A percentile compares a stretch with the other conserved stretches of the same genome.
Conservation (phyloP, 495 filamentous ascomycete genomes). For the Annulohypoxylon bovei region DNA sequence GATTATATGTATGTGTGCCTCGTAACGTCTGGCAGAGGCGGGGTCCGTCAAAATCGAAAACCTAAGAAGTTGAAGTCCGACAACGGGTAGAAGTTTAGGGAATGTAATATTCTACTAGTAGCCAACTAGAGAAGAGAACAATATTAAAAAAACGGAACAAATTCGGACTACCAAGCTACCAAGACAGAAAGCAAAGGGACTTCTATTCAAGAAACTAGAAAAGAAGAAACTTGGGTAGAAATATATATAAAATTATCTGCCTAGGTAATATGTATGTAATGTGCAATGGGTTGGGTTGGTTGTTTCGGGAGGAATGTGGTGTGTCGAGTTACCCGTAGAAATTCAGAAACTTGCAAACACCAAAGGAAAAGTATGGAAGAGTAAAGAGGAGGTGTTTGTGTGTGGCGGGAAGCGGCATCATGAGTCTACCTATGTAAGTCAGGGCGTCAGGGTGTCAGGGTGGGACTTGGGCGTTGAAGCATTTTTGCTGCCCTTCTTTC, state of each 20-base stretch:
- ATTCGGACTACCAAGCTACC: background rate
- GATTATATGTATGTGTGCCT: constrained; percentile 4
- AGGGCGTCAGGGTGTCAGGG: constrained; percentile 20
- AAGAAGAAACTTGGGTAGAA: constrained; percentile 13
- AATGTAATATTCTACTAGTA: constrained; percentile 6
- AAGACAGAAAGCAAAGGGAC: background rate
- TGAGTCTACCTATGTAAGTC: constrained; percentile 26
- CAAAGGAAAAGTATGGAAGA: constrained; percentile 5
- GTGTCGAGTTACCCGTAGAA: constrained; percentile 25
- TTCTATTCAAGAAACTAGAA: constrained; percentile 7
- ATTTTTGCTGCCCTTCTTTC: constrained; percentile 12
- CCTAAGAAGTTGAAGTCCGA: background rate
- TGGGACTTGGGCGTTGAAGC: constrained; percentile 37
- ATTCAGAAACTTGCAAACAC: constrained; percentile 18
- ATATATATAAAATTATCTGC: background rate
- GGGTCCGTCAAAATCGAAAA: background rate
- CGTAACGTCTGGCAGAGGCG: constrained; percentile 6
- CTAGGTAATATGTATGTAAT: background rate
- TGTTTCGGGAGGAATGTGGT: constrained; percentile 30
- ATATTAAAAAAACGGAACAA: constrained; percentile 13
- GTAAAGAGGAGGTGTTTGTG: constrained; percentile 17
- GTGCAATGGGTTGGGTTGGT: constrained; percentile 3
- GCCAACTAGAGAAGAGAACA: constrained; percentile 4
- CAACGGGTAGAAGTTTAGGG: background rate
- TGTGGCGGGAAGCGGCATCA: constrained; percentile 41